Evolutionary conservation across 129 eudicot species (phyloP).

Genomic region (Tanacetum coccineum): DNA sequence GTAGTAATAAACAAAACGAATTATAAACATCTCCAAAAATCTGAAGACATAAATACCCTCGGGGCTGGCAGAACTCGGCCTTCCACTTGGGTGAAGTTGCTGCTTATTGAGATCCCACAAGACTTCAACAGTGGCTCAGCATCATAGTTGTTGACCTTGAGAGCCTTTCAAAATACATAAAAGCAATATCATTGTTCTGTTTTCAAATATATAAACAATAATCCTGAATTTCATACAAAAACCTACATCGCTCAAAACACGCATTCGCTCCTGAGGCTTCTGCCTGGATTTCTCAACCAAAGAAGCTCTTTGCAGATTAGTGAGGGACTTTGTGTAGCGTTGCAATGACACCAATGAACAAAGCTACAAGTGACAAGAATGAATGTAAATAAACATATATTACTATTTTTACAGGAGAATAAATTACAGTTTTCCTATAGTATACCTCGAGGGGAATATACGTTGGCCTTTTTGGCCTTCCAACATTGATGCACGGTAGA

Average conservation of each 20-base stretch:
- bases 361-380: slow-evolving; percentile 35
- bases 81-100: slow-evolving; percentile 54
- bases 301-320: slow-evolving; percentile 56
- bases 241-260: slow-evolving; percentile 57
- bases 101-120: slow-evolving; percentile 73
- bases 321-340: slow-evolving; percentile 70
- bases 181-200: not conserved
- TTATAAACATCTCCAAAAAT: not conserved
- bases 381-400: not conserved
- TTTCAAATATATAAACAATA: not conserved
- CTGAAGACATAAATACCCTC: slow-evolving; percentile 36
- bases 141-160: slow-evolving; percentile 60
- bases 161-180: slow-evolving; percentile 34
- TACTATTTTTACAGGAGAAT: not conserved
- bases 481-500: slow-evolving; percentile 83
- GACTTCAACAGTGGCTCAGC: slow-evolving; percentile 76
- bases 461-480: slow-evolving; percentile 77
- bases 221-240: not conserved
- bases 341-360: slow-evolving; percentile 72
- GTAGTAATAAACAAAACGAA: not conserved
- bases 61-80: slow-evolving; percentile 83
- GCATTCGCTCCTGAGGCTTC: slow-evolving; percentile 76
- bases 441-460: slow-evolving; percentile 80
- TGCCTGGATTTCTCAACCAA: slow-evolving; percentile 84
- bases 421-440: not conserved